Base-by-base conservation (phyloP, 2,329 filamentous ascomycete species). In the Fusarium fujikuroi region DNA sequence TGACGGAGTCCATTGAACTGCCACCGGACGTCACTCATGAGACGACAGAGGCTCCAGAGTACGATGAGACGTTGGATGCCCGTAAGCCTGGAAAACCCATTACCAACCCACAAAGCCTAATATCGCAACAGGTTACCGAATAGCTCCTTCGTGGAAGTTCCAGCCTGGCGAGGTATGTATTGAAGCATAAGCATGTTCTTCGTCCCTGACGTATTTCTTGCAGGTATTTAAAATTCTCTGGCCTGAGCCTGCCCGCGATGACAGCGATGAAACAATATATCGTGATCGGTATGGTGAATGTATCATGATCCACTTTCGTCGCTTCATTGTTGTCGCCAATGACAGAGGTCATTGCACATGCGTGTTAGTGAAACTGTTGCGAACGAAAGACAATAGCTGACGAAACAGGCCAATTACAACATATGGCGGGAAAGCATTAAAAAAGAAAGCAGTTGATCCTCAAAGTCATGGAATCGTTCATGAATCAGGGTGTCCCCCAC, bases 101-200 rank as follows among this genome's bases (percentile, higher is more conserved):
- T 44, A 19, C 10, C 23, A 9, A 19, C 1, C 2, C 19, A 19
- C 43, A 4, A 4, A 46, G 1, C 11, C 11, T 46, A 19, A 46
- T 9, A 3, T 9, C 5, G 19, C 8, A 5, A 7, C 8, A 46
- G 11, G 43, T 0, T 46, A 19, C 18, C 18, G 3, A 46, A 0
- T 0, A 7, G 43, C 23, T 28, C 18, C 1, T 0, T 4, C 23
- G 11, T 1, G 5, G 0, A 28, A 19, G 43, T 46, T 19, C 0
- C 23, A 46, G 11, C 43, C 43, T 15, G 43, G 43, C 2, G 23
- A 46, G 43, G 43, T 28, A 7, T 14, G 43, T 28, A 28, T 2
- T 3, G 5, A 7, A 19, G 7, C 19, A 7, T 14, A 7, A 19
- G 0, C 23, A 19, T 46, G 4, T 14, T 11, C 3, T 44, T 25